Base-by-base conservation (phyloP, 1,284 basidiomycete genomes). In the Ceratobasidium sp. region DNA sequence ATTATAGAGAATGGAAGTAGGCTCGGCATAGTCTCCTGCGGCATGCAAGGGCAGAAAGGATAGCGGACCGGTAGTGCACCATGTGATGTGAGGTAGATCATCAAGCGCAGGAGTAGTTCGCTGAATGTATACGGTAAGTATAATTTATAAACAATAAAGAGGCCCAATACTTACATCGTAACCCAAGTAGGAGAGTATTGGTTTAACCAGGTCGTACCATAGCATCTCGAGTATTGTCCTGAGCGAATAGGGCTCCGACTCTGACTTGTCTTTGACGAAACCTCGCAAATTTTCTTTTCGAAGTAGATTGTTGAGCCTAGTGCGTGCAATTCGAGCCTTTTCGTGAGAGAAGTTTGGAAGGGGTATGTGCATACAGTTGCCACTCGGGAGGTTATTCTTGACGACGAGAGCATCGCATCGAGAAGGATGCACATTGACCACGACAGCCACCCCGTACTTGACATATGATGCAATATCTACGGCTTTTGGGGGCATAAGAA, bases 381-480 rank as follows among this genome's bases (percentile, higher is more conserved):
- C 6, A 23, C 18, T 9, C n/a, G n/a, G n/a, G n/a, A n/a, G n/a
- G 18, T 45, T 28, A 21, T 36, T 21, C 26, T 16, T 12, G 28
- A 58, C 10, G 55, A 36, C 23, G 8, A 36, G 16, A 4, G 55
- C 55, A 58, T 58, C 58, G 36, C 58, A 60, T 4, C 58, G 58
- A 21, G n/a, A 23, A 18, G n/a, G 6, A 41, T 60, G 39, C 2
- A 60, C 36, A 23, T 60, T 60, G 3, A 60, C 14, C 18, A 60
- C 21, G 8, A 46, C 58, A 21, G 39, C 43, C 1, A 41, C 23
- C 9, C 43, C 26, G 28, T 21, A 45, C 2, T 60, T 5, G 18
- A 21, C 58, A 8, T n/a, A 12, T 14, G 18, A 1, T 12, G 45
- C 14, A 3, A 60, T 5, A 9, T 60, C 12, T 2, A 12, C 8